Percentiles rank a stretch among this genome's conserved stretches.
phyloP scores from a whole-genome alignment of 805 yeast genomes.

The Sugiyamaella mastotermitis region DNA sequence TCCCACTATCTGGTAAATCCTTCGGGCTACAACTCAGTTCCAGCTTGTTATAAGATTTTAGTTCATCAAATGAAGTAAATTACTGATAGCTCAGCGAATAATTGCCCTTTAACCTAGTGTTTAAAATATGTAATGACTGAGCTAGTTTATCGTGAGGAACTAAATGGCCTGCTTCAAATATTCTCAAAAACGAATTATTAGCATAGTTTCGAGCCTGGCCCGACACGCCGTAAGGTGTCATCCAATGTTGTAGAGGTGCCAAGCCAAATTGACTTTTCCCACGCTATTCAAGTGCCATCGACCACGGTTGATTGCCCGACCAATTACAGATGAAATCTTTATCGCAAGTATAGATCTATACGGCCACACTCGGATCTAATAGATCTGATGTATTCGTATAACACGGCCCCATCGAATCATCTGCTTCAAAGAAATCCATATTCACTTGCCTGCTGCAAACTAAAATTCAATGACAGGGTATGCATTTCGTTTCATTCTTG shows the following conservation, averaged over 20 bases:
- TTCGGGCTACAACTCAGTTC: too few relatives aligned
- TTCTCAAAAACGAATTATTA: conserved; percentile 69
- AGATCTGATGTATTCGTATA: conserved; percentile 81
- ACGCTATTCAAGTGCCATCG: conserved; percentile 56
- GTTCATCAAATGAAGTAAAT: too few relatives aligned
- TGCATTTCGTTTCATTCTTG: too few relatives aligned
- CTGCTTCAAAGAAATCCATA: conserved; percentile 27
- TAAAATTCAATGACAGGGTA: too few relatives aligned
- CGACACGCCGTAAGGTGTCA: conserved; percentile 40
- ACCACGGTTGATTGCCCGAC: conserved; percentile 82
- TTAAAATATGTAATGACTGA: conserved; percentile 67
- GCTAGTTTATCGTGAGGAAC: conserved; percentile 80
- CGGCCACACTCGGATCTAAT: conserved; percentile 52
- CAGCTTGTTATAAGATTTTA: too few relatives aligned
- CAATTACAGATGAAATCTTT: conserved; percentile 85
- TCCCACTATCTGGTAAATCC: too few relatives aligned
- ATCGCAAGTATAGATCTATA: conserved; percentile 79
- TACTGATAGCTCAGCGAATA: too few relatives aligned
- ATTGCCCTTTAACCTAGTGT: conserved; percentile 62
- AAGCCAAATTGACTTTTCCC: conserved; percentile 42
- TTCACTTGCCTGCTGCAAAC: conserved; percentile 1
- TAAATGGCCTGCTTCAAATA: conserved; percentile 90
- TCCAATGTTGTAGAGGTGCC: conserved; percentile 27
- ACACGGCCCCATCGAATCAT: conserved; percentile 67
- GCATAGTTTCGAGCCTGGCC: conserved; percentile 60